A percentile compares a stretch with the other conserved stretches of the same genome.
These are phyloP conservation scores for Myxozyma vanderwaltii DNA, from an alignment of 805 yeast genomes.

Conservation along the genomic window DNA sequence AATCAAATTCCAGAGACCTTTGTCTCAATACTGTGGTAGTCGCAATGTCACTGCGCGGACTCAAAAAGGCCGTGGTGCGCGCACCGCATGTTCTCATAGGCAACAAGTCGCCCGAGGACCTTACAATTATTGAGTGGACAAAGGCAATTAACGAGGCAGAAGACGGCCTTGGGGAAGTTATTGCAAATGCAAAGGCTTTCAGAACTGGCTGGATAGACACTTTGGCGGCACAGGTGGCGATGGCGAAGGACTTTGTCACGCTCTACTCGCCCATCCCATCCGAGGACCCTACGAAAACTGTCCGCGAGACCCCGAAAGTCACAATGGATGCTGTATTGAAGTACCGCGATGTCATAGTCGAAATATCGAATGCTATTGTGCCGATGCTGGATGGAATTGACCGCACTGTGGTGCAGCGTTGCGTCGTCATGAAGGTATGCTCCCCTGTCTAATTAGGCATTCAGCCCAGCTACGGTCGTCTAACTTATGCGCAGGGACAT, in stretches of 20 bases:
- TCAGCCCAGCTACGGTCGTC: not conserved
- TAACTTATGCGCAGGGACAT: slow-evolving; percentile 26
- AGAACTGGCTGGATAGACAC: slow-evolving; percentile 37
- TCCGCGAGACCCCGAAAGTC: slow-evolving; percentile 40
- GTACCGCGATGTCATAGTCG: slow-evolving; percentile 36
- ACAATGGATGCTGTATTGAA: slow-evolving; percentile 37
- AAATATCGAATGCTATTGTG: slow-evolving; percentile 34
- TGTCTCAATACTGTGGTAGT: too few relatives aligned
- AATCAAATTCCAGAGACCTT: too few relatives aligned
- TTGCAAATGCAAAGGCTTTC: slow-evolving; percentile 35
- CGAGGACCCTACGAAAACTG: slow-evolving; percentile 36
- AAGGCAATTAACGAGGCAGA: slow-evolving; percentile 43
- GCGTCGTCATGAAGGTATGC: slow-evolving; percentile 34
- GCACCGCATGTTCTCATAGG: slow-evolving; percentile 45
- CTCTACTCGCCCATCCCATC: slow-evolving; percentile 40
- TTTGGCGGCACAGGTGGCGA: slow-evolving; percentile 31
- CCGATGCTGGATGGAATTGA: slow-evolving; percentile 38
- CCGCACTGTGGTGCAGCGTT: slow-evolving; percentile 30
- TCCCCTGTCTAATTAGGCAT: not conserved
- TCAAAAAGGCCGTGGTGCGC: slow-evolving; percentile 44
- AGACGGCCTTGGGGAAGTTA: slow-evolving; percentile 38
- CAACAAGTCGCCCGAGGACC: slow-evolving; percentile 42
- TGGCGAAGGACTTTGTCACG: slow-evolving; percentile 30
- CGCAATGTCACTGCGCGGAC: slow-evolving; percentile 40
- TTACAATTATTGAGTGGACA: slow-evolving; percentile 42